These are phyloP conservation scores for Ulota crispa DNA, from an alignment of 225 moss, liverwort and hornwort genomes.

Conservation along the genomic window DNA sequence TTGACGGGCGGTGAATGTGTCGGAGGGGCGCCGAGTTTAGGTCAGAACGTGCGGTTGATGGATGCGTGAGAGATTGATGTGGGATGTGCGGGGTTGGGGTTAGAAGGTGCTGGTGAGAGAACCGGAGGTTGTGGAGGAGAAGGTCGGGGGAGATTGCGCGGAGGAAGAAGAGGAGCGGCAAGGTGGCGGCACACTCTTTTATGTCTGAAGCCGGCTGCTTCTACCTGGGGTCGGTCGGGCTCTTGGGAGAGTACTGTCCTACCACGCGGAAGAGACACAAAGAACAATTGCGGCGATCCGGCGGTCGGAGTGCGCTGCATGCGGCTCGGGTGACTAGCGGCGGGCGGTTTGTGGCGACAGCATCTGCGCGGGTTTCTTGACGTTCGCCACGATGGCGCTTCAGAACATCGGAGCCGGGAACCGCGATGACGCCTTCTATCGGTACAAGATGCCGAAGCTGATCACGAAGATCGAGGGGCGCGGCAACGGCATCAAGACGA, in stretches of 20 bases:
- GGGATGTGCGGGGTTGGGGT: neutral
- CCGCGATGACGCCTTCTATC: slow-evolving; percentile 98
- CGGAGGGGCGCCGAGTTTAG: neutral
- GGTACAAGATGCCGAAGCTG: slow-evolving; percentile 99
- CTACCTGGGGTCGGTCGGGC: slow-evolving; percentile 81
- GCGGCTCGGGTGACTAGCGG: slow-evolving; percentile 59
- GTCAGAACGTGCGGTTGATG: neutral
- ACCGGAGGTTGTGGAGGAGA: neutral
- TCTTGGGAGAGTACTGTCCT: slow-evolving; percentile 89
- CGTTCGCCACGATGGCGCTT: slow-evolving; percentile 77
- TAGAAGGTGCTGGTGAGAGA: slow-evolving; percentile 9
- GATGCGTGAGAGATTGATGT: neutral
- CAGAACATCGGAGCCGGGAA: slow-evolving; percentile 98
- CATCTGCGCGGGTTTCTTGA: slow-evolving; percentile 39
- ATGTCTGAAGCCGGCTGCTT: slow-evolving; percentile 88
- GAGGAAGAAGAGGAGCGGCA: slow-evolving; percentile 40
- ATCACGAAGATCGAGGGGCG: slow-evolving; percentile 99
- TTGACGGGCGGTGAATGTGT: neutral
- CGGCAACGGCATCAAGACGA: slow-evolving; percentile 99
- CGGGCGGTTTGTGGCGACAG: slow-evolving; percentile 24
- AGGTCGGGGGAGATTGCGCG: neutral
- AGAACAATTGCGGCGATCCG: slow-evolving; percentile 22
- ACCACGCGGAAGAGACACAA: slow-evolving; percentile 79
- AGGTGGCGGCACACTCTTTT: slow-evolving; percentile 77
- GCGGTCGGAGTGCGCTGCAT: slow-evolving; percentile 63